Evolutionary conservation across 2,329 filamentous ascomycete genomes (phyloP).

Genomic region (Phaeosphaeriaceae sp.): DNA sequence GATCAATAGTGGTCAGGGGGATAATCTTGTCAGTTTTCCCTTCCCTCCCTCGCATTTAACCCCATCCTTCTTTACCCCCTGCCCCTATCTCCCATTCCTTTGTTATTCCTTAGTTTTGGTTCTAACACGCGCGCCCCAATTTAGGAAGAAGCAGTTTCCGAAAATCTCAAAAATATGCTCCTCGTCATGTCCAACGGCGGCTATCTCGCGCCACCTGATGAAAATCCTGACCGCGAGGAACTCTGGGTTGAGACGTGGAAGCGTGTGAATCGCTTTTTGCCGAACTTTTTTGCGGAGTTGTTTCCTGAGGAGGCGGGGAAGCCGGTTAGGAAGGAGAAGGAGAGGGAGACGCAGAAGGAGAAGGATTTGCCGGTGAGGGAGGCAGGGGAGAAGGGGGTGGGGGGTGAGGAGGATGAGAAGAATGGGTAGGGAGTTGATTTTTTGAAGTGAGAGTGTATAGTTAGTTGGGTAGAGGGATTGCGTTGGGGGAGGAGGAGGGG

Average conservation of each 20-base stretch:
- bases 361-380: conserved; percentile 23
- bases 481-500: no score
- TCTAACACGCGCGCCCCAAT: conserved; percentile 19
- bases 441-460: not conserved
- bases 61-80: conserved; percentile 9
- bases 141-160: conserved; percentile 93
- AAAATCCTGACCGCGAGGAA: conserved; percentile 57
- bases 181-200: conserved; percentile 93
- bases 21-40: conserved; percentile 72
- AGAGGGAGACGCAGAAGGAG: conserved; percentile 12
- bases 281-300: conserved; percentile 63
- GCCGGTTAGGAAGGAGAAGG: conserved; percentile 27
- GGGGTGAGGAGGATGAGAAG: conserved; percentile 4
- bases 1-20: conserved; percentile 93
- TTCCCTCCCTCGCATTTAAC: not conserved
- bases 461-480: no score
- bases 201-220: conserved; percentile 74
- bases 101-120: not conserved
- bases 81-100: not conserved
- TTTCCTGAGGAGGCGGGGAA: conserved; percentile 58
- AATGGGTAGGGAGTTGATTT: not conserved
- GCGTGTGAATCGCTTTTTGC: conserved; percentile 65
- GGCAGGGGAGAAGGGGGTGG: conserved; percentile 15
- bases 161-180: conserved; percentile 94
- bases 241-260: conserved; percentile 68